Base-by-base conservation (phyloP, 2,329 filamentous ascomycete species). In the Akanthomyces lecanii region DNA sequence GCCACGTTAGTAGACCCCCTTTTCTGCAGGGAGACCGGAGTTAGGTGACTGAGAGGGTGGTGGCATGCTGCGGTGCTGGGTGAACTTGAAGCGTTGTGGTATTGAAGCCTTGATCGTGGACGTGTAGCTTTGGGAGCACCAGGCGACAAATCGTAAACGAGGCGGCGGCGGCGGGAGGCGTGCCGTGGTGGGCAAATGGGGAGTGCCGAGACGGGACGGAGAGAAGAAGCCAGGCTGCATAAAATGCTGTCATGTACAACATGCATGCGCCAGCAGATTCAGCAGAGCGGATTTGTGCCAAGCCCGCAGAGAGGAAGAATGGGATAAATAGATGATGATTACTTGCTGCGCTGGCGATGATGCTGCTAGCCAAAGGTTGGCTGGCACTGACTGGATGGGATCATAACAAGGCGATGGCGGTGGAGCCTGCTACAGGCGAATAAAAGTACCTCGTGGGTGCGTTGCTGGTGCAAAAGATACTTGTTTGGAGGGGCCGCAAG, bases 331-430 rank as follows among this genome's bases (percentile, higher is more conserved):
- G 42, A 56, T 56, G 54, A 45, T 36, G 54, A 56, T 56, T 25
- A 16, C 33, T 45, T 25, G 8, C 33, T 45, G n/a, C 33, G 36
- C n/a, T 44, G 53, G 8, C 36, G 36, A 42, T 54, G 50, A 47
- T 42, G 58, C 25, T 61, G 40, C 5, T 1, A 21, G 28, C 36
- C 4, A 61, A 21, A 8, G 36, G 21, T 6, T 21, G 3, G 14
- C 3, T 10, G 21, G 21, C 21, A 45, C 30, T 36, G 33, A 14
- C n/a, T 30, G 5, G 18, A 25, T 23, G 58, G 50, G 50, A 54
- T 48, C 50, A 61, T 48, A 55, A 61, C 59, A 61, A 51, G 51
- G 40, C 42, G 59, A 61, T 54, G 56, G 23, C 18, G 21, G 59
- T 55, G 59, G 59, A 52, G 51, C 38, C 42, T 42, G 18, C 40